Conservation (phyloP, 2,329 filamentous ascomycete species). For the Daldinia sp. region DNA sequence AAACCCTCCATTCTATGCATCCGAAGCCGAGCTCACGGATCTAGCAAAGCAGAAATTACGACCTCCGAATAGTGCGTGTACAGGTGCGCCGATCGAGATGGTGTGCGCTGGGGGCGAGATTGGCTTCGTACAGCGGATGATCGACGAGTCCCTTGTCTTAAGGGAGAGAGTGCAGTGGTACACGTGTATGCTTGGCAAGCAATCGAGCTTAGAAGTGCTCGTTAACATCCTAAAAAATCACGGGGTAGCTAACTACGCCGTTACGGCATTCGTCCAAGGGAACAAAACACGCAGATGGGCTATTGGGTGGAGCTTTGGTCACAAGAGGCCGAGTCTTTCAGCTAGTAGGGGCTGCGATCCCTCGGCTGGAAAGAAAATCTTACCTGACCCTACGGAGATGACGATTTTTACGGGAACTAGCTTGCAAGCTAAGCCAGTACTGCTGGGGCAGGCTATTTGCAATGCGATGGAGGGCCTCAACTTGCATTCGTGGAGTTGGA, state of each 20-base stretch:
- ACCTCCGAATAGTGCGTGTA: conserved; percentile 78
- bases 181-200: conserved; percentile 88
- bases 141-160: conserved; percentile 74
- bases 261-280: conserved; percentile 83
- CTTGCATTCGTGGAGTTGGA: conserved; percentile 73
- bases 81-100: conserved; percentile 87
- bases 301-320: conserved; percentile 85
- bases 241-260: conserved; percentile 80
- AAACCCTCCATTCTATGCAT: conserved; percentile 95
- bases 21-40: conserved; percentile 73
- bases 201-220: conserved; percentile 73
- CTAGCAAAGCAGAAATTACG: conserved; percentile 75
- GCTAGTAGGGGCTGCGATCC: conserved; percentile 59
- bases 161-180: conserved; percentile 82
- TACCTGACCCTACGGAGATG: conserved; percentile 59
- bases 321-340: conserved; percentile 69
- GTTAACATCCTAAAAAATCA: conserved; percentile 69
- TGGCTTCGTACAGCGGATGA: conserved; percentile 77
- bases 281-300: conserved; percentile 86
- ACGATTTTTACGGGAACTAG: conserved; percentile 56
- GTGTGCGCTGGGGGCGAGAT: conserved; percentile 83
- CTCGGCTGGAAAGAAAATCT: conserved; percentile 55
- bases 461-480: conserved; percentile 67
- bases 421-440: conserved; percentile 10
- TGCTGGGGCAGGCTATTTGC: conserved; percentile 52